Evolutionary conservation across 371 early-diverging fungal genomes (phyloP).

Genomic region (Funneliformis caledonium): DNA sequence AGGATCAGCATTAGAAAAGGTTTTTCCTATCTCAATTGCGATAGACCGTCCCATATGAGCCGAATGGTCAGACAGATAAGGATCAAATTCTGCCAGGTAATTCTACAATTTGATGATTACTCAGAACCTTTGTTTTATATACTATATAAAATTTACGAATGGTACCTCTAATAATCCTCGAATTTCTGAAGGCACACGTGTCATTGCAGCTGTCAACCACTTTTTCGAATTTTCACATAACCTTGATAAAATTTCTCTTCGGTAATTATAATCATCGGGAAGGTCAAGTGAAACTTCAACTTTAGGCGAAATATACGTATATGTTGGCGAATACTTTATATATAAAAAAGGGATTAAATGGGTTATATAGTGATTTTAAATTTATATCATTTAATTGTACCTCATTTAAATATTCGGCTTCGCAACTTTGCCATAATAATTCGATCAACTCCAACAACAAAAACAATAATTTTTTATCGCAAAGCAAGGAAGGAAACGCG

Average conservation of each 20-base stretch:
- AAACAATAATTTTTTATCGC: constrained; percentile 65
- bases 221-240: constrained; percentile 67
- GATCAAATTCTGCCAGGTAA: constrained; percentile 65
- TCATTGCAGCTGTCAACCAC: constrained; percentile 69
- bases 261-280: constrained; percentile 78
- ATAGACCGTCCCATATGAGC: constrained; percentile 76
- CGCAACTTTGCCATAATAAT: constrained; percentile 79
- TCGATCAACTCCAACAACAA: constrained; percentile 77
- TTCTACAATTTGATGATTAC: constrained; percentile 56
- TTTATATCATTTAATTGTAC: constrained; percentile 38
- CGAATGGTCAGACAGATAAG: constrained; percentile 54
- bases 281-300: constrained; percentile 72
- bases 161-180: constrained; percentile 51
- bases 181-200: constrained; percentile 60
- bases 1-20: constrained; percentile 55
- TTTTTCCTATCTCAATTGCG: constrained; percentile 73
- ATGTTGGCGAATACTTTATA: constrained; percentile 68
- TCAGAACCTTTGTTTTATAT: background rate
- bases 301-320: constrained; percentile 69
- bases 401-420: constrained; percentile 80
- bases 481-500: constrained; percentile 75
- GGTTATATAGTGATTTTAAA: background rate
- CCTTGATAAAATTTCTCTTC: constrained; percentile 67
- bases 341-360: background rate
- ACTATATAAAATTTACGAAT: too few relatives aligned